Evolutionary conservation across 805 yeast species (phyloP), one percentile per base, ranked within the genome.

Genomic region (Yamadazyma kitorensis): DNA sequence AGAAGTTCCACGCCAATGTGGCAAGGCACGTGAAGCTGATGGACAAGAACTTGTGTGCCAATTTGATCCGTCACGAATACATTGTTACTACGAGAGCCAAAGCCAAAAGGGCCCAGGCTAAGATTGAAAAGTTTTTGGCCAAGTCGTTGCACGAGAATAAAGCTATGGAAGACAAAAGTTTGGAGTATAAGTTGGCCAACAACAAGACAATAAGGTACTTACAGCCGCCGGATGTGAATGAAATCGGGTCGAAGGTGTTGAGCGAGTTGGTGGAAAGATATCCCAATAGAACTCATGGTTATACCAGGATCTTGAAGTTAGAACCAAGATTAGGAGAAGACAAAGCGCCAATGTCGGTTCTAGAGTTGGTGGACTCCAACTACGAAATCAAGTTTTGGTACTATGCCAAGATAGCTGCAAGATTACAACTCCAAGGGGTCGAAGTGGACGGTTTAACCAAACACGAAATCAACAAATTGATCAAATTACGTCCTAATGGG

Each of bases 301-400:
- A 82, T 64, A 87, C 97, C 3, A 76, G 98, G 47, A 76, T 91
- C 34, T 63, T 88, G 42, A 80, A 76, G 47, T 66, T 93, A 41
- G 98, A 93, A 58, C 87, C 89, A 12, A 72, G 98, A 45, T 59
- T 82, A 29, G 89, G 93, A 36, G 70, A 65, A 41, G 98, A 93
- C 56, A 83, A 80, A 41, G 95, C 97, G 0, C 89, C 89, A 20
- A 93, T 86, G 70, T 80, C 93, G 0, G 80, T 89, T 6, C 53
- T 93, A 34, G 98, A 93, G 59, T 68, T 93, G 30, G 94, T 91
- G 1, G 96, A 85, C 48, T 54, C 68, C 1, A 64, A 55, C 3
- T 61, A 49, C 39, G 95, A 86, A 54, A 72, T 85, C 70, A 76
- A 81, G 48, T 73, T 78, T 44, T 84, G 94, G 78, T 64, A 77